phyloP scores from a whole-genome alignment of 371 early-diverging fungal genomes.

The Thermomucor indicae-seudaticae region DNA sequence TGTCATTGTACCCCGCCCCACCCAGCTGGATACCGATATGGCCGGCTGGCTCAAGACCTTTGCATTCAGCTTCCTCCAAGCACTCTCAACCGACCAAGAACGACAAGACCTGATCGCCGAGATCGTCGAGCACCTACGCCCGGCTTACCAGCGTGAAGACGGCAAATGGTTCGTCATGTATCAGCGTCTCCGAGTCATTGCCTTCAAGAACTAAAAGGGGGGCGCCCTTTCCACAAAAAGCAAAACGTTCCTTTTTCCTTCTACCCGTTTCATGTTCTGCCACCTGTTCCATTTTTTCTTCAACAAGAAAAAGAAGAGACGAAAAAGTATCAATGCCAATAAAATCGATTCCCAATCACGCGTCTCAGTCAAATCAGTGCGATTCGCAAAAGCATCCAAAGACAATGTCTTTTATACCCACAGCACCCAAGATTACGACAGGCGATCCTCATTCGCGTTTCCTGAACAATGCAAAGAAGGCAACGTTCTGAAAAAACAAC shows the following conservation, averaged over 20 bases:
- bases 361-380: constrained; percentile 2
- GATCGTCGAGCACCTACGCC: constrained; percentile 45
- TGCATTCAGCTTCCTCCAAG: constrained; percentile 49
- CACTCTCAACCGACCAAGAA: constrained; percentile 33
- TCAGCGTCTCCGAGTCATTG: constrained; percentile 45
- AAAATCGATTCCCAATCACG: background rate
- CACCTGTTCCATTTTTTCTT: constrained; percentile 1
- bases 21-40: constrained; percentile 51
- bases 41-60: constrained; percentile 71
- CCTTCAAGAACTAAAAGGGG: constrained; percentile 12
- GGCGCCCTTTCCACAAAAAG: background rate
- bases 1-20: constrained; percentile 52
- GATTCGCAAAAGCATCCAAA: background rate
- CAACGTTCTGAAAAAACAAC: background rate
- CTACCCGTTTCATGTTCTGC: background rate
- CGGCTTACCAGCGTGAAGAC: constrained; percentile 44
- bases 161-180: constrained; percentile 61
- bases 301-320: background rate
- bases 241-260: background rate
- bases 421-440: constrained; percentile 6
- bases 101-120: constrained; percentile 35
- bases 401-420: constrained; percentile 8
- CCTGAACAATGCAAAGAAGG: background rate
- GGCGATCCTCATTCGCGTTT: background rate
- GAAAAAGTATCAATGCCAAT: background rate